Evolutionary conservation across 805 yeast species (phyloP).

Genomic region (Yamadazyma scolyti): DNA sequence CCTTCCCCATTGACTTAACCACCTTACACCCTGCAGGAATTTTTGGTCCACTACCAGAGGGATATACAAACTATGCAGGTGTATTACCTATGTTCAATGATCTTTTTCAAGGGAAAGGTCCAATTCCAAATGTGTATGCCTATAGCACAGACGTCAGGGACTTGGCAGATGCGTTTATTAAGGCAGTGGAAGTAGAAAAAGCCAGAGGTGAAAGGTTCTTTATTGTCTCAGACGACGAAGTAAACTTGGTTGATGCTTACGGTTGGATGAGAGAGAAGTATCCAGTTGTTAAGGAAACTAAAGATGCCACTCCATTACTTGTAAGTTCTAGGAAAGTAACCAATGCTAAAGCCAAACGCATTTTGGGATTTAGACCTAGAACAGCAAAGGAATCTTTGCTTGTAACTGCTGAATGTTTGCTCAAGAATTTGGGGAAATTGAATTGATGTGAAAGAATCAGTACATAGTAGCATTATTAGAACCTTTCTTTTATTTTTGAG

Average conservation of each 20-base stretch:
- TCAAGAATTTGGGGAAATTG: no score
- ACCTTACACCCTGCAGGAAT: conserved; percentile 6
- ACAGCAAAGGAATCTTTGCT: neutral
- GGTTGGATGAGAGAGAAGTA: conserved; percentile 4
- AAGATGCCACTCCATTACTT: neutral
- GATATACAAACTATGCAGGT: conserved; percentile 3
- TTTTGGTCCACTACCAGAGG: conserved; percentile 7
- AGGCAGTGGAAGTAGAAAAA: neutral
- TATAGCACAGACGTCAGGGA: conserved; percentile 6
- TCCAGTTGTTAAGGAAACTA: conserved; percentile 2
- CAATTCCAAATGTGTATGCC: neutral
- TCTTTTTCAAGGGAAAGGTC: neutral
- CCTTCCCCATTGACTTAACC: conserved; percentile 3
- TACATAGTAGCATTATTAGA: no score
- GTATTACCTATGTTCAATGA: neutral
- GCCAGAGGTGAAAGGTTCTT: conserved; percentile 7
- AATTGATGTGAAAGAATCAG: no score
- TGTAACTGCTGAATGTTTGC: conserved; percentile 1
- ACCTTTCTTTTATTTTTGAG: no score
- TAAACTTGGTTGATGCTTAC: conserved; percentile 1
- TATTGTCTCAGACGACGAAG: conserved; percentile 1
- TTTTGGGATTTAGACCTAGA: conserved; percentile 3
- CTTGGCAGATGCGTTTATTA: conserved; percentile 3
- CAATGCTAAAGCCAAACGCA: conserved; percentile 2
- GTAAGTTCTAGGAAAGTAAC: neutral